Base-by-base conservation (phyloP, 495 filamentous ascomycete species). In the Penicillium ochrochloron region DNA sequence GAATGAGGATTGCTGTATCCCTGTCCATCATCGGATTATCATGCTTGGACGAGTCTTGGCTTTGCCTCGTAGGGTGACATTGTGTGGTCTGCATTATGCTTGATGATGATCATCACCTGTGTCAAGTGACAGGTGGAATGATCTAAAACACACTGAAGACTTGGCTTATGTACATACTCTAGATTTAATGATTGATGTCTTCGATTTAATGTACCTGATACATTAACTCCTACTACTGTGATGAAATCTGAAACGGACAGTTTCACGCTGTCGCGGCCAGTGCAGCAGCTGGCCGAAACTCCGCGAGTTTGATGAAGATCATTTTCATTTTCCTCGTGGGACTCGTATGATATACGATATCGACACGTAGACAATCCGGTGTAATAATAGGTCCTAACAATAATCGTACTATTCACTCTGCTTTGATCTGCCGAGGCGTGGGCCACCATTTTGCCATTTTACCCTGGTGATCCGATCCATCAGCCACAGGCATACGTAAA, bases 61-160 rank as follows among this genome's bases (percentile, higher is more conserved):
- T 54, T 54, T 34, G 51, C 51, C 51, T 54, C 19, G 51, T 33
- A 54, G 51, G 51, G 51, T 54, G 51, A 54, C 51, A 54, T 54
- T 34, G 7, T 54, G 9, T 27, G 25, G 25, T 48, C 44, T 48
- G 44, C 21, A 25, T 48, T 21, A 48, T 48, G 19, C 44, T 11
- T 14, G 44, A 6, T 25, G 44, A 23, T 48, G 44, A 48, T 48
- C 14, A 21, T 23, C 21, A 19, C n/a, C 19, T n/a, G 17, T 9
- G 41, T 44, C 41, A 44, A 44, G 9, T n/a, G 41, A 19, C 17
- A 17, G 17, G 41, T 14, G 4, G 10, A 12, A 48, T 25, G 9
- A 21, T 10, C 15, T 14, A 23, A 48, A 48, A 9, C 2, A 25
- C 0, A 6, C 42, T 44, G 39, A 42, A 42, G 39, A 42, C 15